Evolutionary conservation across 495 filamentous ascomycete species (phyloP).

Genomic region (Diplogelasinospora grovesii): DNA sequence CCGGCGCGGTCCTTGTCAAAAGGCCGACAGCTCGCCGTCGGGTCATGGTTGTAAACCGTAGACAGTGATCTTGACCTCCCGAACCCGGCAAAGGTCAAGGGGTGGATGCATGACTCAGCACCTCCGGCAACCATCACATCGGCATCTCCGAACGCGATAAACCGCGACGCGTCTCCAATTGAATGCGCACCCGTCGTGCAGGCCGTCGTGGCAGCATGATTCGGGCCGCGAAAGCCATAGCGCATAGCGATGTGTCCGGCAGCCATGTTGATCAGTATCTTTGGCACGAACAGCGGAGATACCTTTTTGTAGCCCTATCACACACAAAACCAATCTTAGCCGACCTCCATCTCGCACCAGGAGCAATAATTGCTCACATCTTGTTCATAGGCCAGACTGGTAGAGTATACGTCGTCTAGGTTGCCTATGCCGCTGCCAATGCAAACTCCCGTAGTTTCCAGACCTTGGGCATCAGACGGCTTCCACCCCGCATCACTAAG

Average conservation of each 20-base stretch:
- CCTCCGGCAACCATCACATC: conserved; percentile 93
- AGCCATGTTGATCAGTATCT: conserved; percentile 86
- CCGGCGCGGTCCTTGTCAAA: conserved; percentile 79
- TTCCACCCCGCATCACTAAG: conserved; percentile 77
- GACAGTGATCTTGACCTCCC: conserved; percentile 78
- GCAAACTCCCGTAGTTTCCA: conserved; percentile 77
- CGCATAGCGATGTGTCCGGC: conserved; percentile 93
- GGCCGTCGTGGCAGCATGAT: conserved; percentile 85
- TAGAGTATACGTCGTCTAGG: conserved; percentile 80
- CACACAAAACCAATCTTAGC: conserved; percentile 3
- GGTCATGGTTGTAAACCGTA: conserved; percentile 70
- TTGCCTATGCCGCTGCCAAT: conserved; percentile 96
- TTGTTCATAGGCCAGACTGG: conserved; percentile 67
- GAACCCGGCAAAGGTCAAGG: conserved; percentile 86
- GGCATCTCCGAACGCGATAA: conserved; percentile 85
- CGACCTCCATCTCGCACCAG: neutral
- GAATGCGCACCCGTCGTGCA: conserved; percentile 95
- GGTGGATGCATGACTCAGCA: conserved; percentile 92
- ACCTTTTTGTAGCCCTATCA: conserved; percentile 81
- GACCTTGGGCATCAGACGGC: conserved; percentile 53
- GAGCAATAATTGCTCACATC: conserved; percentile 56
- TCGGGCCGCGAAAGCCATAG: conserved; percentile 84
- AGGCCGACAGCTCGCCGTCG: conserved; percentile 68
- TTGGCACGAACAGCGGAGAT: conserved; percentile 85
- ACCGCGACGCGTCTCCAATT: conserved; percentile 83